Evolutionary conservation across 192 early-diverging fungal genomes (phyloP), one percentile per base, ranked within the genome.

Genomic region (Rhizoclosmatium globosum): DNA sequence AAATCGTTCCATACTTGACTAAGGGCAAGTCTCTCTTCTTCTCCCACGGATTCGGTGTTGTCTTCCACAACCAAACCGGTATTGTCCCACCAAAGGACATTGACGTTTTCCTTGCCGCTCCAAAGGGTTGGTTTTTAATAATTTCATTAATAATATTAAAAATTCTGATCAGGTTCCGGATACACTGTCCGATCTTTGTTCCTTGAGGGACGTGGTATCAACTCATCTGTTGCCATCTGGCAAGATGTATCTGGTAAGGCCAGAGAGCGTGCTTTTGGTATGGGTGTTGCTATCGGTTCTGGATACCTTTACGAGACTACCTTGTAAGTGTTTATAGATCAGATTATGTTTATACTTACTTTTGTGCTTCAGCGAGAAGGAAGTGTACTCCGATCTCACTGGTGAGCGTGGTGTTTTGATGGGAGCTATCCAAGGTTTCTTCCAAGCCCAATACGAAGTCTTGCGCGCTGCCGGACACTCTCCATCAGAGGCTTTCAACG

Each of bases 21-120:
- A 93, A 94, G 70, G 97, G 97, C 85, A 99, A 99, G 91, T 98
- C 97, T 15, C 92, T 99, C 48, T 99, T 97, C 90, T 99, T 99
- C 82, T 96, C 95, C 71, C 96, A 97, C 90, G 96, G 96, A 70
- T 99, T 99, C 86, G 93, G 93, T 77, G 92, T 99, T 75, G 92
- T 97, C 76, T 99, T 94, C 89, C 89, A 94, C 80, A 90, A 96
- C 62, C 93, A 97, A 78, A 99, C 97, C 48, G 85, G 94, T 47
- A 93, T 99, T 62, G 86, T 95, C 69, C 94, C 95, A 1, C 95
- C 97, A 79, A 90, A 91, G 74, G 95, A 95, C 85, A 91, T 97
- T 79, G 97, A 99, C 82, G 97, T 99, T 21, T 91, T 99, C 77
- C 89, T 99, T 79, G 94, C 94, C 79, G 97, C 97, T 19, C 97